Evolutionary conservation across 2,329 filamentous ascomycete species (phyloP), one percentile per base, ranked within the genome.

Genomic region (Berkeleyomyces basicola): DNA sequence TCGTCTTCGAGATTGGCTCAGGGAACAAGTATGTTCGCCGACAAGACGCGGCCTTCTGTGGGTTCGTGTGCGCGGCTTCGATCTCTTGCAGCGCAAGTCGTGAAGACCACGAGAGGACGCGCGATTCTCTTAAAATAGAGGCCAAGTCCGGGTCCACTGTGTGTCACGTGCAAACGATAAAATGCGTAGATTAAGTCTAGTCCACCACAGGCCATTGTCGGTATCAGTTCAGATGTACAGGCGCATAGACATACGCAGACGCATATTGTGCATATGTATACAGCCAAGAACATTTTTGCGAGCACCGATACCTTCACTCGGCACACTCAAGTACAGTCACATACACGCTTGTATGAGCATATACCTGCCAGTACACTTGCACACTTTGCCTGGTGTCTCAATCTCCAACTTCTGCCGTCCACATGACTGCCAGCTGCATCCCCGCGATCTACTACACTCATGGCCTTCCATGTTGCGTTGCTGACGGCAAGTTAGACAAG

Each of bases 321-420:
- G 23, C 23, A 23, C 23, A 23, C 23, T 23, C 23, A 23, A 23
- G 23, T 23, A 23, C 23, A 23, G 23, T 23, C 23, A 23, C 23
- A 23, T 2, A 23, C 23, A 23, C 23, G 23, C 23, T 23, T 23
- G 23, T 23, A 23, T 23, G 23, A 23, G 23, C 23, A 23, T 23
- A 23, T 23, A 23, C 23, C 23, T 23, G 23, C 23, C 1, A 23
- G 23, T 23, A 23, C 23, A 23, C 23, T 23, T 23, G 1, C 23
- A 23, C 31, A 39, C 3, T 11, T 39, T 39, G 5, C 31, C 37
- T 31, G 7, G 11, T 39, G 51, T 55, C 42, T 46, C 58, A 43
- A 59, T 59, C 58, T 59, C 58, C 58, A 59, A 59, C 58, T 58
- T 9, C 43, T 33, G 14, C 39, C 42, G 57, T 46, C 42, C 42